Conservation (phyloP, 2,329 filamentous ascomycete genomes). For the Hymenoscyphus linearis region DNA sequence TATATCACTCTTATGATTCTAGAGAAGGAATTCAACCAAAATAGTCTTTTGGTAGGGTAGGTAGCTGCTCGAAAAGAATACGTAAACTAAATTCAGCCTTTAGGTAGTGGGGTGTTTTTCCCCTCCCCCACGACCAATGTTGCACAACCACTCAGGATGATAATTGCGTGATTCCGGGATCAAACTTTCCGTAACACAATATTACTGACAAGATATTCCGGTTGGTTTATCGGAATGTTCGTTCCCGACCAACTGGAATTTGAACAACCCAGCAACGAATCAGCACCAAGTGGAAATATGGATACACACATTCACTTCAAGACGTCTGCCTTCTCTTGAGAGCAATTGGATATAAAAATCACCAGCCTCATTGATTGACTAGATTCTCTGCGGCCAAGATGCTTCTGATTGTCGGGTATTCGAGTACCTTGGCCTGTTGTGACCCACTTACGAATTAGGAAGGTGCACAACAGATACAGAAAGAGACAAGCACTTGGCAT, state of each 20-base stretch:
- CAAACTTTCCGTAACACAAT: not conserved
- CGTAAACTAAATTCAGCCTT: too few relatives aligned
- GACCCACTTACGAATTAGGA: not conserved
- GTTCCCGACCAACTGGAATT: not conserved
- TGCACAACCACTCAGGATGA: not conserved
- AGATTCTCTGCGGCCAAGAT: not conserved
- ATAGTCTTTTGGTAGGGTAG: too few relatives aligned
- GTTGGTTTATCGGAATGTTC: too few relatives aligned
- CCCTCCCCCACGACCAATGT: too few relatives aligned
- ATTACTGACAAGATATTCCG: not conserved
- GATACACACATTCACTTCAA: not conserved
- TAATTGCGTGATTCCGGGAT: not conserved
- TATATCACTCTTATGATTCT: too few relatives aligned
- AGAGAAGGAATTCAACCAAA: too few relatives aligned
- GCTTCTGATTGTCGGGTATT: not conserved
- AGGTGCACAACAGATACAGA: slow-evolving; percentile 1
- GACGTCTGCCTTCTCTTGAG: not conserved
- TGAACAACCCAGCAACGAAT: not conserved
- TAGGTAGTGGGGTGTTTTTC: too few relatives aligned
- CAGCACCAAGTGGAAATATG: not conserved
- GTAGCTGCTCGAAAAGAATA: too few relatives aligned
- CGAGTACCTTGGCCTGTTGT: not conserved
- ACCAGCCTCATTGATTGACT: not conserved
- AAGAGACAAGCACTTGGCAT: slow-evolving; percentile 4
- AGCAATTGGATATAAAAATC: not conserved